Evolutionary conservation across 257 asterid genomes (phyloP).

Genomic region (Galeopsis tetrahit): DNA sequence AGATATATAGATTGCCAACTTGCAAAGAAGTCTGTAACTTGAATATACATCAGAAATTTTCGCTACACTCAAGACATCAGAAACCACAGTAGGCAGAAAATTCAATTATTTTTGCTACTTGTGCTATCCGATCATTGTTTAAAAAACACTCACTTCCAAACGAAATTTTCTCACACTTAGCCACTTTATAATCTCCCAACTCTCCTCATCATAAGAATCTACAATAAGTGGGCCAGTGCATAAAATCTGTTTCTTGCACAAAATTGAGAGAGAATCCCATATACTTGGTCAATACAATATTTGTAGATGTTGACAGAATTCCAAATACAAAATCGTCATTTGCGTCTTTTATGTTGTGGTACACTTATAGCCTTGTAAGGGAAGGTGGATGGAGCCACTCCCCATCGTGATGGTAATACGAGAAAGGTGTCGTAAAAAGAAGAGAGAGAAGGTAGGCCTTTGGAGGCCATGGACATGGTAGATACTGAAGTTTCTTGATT

Average conservation of each 20-base stretch:
- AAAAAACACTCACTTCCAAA: conserved; percentile 45
- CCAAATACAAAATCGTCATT: conserved; percentile 35
- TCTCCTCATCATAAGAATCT: background rate
- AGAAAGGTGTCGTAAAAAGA: conserved; percentile 36
- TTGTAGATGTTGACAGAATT: conserved; percentile 26
- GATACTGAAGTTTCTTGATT: conserved; percentile 31
- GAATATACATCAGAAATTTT: too few relatives aligned
- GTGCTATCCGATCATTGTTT: conserved; percentile 26
- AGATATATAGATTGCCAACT: too few relatives aligned
- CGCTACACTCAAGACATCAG: too few relatives aligned
- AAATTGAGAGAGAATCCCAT: conserved; percentile 29
- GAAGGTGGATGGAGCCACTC: conserved; percentile 29
- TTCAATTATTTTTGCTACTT: conserved; percentile 31
- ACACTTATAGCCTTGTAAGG: conserved; percentile 41
- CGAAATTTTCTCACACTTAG: conserved; percentile 32
- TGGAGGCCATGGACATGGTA: conserved; percentile 51
- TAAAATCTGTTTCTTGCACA: conserved; percentile 30
- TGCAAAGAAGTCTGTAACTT: too few relatives aligned
- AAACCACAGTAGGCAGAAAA: too few relatives aligned
- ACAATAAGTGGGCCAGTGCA: conserved; percentile 40
- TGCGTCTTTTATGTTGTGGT: conserved; percentile 17
- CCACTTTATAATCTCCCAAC: conserved; percentile 38
- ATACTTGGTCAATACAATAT: conserved; percentile 42
- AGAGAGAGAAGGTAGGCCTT: conserved; percentile 40
- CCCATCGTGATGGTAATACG: conserved; percentile 40